These are phyloP conservation scores for Xylariales sp. DNA, from an alignment of 2,329 filamentous ascomycete genomes.

Conservation along the genomic window DNA sequence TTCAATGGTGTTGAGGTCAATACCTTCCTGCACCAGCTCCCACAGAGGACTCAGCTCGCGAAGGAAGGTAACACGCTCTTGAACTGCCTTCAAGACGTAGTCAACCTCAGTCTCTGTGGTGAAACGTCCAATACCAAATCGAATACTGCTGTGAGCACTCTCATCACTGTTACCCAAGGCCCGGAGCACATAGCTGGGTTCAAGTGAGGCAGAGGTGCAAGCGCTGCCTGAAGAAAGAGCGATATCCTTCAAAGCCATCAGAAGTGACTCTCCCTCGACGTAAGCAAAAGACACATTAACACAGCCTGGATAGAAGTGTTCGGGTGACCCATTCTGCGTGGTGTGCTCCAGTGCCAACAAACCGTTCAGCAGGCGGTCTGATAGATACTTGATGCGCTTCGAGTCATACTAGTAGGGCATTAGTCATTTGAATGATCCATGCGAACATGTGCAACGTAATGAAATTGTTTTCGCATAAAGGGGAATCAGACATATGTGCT, in stretches of 20 bases:
- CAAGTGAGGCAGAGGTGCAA: slow-evolving; percentile 93
- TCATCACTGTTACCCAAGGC: slow-evolving; percentile 95
- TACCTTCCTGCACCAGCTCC: slow-evolving; percentile 96
- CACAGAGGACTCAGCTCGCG: slow-evolving; percentile 92
- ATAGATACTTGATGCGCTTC: slow-evolving; percentile 77
- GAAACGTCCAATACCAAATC: slow-evolving; percentile 95
- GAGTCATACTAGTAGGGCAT: slow-evolving; percentile 72
- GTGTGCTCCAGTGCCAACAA: slow-evolving; percentile 91
- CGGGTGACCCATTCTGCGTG: slow-evolving; percentile 77
- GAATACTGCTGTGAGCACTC: slow-evolving; percentile 94
- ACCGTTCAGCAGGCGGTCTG: slow-evolving; percentile 76
- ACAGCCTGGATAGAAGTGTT: slow-evolving; percentile 88
- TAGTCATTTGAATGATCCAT: no score
- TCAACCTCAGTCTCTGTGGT: slow-evolving; percentile 95
- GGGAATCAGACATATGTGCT: slow-evolving; percentile 63
- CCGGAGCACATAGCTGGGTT: slow-evolving; percentile 92
- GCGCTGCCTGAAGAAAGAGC: slow-evolving; percentile 94
- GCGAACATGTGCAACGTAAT: no score
- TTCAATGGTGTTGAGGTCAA: slow-evolving; percentile 93
- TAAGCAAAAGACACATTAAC: slow-evolving; percentile 99
- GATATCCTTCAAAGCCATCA: slow-evolving; percentile 98
- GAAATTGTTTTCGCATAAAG: no score
- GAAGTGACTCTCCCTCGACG: slow-evolving; percentile 92
- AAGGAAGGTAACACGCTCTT: slow-evolving; percentile 85
- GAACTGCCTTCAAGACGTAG: slow-evolving; percentile 92